phyloP scores from a whole-genome alignment of 2,329 filamentous ascomycete species.

The Corynespora cassiicola region DNA sequence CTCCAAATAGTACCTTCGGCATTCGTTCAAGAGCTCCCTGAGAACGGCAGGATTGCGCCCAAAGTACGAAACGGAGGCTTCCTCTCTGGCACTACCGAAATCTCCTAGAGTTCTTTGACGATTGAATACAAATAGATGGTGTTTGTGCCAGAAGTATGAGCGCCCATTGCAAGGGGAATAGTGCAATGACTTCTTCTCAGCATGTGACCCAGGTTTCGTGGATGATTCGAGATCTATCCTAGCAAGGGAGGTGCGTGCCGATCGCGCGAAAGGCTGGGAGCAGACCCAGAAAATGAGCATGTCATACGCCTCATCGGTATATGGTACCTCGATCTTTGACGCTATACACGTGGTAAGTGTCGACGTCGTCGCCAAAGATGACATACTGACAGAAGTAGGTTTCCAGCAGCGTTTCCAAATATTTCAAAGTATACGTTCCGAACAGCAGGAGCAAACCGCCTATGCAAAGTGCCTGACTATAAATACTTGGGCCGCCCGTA shows the following conservation, averaged over 20 bases:
- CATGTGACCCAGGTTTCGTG: slow-evolving; percentile 8
- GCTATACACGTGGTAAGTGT: slow-evolving; percentile 11
- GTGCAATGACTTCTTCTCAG: slow-evolving; percentile 18
- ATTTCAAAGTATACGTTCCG: slow-evolving; percentile 13
- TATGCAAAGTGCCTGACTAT: slow-evolving; percentile 11
- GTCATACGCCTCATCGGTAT: slow-evolving; percentile 17
- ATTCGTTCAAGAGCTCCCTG: slow-evolving; percentile 13
- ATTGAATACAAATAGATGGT: slow-evolving; percentile 14
- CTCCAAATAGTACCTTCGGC: slow-evolving; percentile 14
- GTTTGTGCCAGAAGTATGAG: slow-evolving; percentile 17
- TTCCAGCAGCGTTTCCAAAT: slow-evolving; percentile 12
- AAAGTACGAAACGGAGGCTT: slow-evolving; percentile 18
- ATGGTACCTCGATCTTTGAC: slow-evolving; percentile 14
- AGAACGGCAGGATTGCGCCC: slow-evolving; percentile 16
- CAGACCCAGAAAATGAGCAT: slow-evolving; percentile 16
- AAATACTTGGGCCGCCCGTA: slow-evolving; percentile 12
- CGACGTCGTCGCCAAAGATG: slow-evolving; percentile 2
- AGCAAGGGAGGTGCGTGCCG: slow-evolving; percentile 13
- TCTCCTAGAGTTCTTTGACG: slow-evolving; percentile 12
- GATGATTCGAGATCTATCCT: slow-evolving; percentile 17
- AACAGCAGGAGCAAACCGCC: slow-evolving; percentile 17
- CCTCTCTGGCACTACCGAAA: slow-evolving; percentile 10
- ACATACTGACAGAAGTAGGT: slow-evolving; percentile 15
- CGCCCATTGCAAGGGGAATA: slow-evolving; percentile 18
- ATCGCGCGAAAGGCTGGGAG: slow-evolving; percentile 11